phyloP scores from a whole-genome alignment of 371 early-diverging fungal species.

The Syncephalastrum monosporum region DNA sequence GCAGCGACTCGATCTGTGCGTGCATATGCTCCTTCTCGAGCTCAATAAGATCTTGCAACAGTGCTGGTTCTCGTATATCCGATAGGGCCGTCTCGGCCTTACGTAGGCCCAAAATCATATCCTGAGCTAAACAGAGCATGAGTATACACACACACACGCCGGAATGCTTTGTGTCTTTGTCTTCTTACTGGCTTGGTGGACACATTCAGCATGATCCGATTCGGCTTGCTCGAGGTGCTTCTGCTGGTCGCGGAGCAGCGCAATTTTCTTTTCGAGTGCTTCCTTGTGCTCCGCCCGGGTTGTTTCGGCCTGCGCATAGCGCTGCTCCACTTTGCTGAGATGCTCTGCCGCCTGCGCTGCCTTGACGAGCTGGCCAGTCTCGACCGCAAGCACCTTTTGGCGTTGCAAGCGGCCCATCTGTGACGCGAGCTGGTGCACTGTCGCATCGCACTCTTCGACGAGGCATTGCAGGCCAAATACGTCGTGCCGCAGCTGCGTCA shows the following conservation, averaged over 20 bases:
- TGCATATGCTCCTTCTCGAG: too few species aligned
- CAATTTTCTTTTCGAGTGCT: background rate
- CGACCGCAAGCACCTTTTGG: constrained; percentile 15
- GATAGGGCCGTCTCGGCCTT: too few species aligned
- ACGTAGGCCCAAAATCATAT: too few species aligned
- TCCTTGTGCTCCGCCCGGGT: constrained; percentile 1
- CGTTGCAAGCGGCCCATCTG: constrained; percentile 10
- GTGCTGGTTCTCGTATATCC: too few species aligned
- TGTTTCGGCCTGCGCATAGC: background rate
- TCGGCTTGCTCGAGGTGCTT: constrained; percentile 2
- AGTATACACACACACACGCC: too few species aligned
- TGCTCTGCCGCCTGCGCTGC: constrained; percentile 11
- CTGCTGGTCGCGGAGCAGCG: background rate
- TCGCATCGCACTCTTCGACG: constrained; percentile 12
- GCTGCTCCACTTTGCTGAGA: constrained; percentile 3
- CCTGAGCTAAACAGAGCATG: too few species aligned
- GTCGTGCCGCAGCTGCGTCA: constrained; percentile 7
- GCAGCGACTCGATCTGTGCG: too few species aligned
- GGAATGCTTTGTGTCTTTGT: too few species aligned
- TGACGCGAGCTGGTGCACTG: constrained; percentile 3
- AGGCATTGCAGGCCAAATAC: constrained; percentile 7
- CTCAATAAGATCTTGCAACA: too few species aligned
- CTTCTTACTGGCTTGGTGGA: too few species aligned
- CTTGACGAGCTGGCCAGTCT: constrained; percentile 13
- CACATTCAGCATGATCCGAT: background rate